These are phyloP conservation scores for Mycena indigotica DNA, from an alignment of 768 basidiomycete species.

Conservation along the genomic window DNA sequence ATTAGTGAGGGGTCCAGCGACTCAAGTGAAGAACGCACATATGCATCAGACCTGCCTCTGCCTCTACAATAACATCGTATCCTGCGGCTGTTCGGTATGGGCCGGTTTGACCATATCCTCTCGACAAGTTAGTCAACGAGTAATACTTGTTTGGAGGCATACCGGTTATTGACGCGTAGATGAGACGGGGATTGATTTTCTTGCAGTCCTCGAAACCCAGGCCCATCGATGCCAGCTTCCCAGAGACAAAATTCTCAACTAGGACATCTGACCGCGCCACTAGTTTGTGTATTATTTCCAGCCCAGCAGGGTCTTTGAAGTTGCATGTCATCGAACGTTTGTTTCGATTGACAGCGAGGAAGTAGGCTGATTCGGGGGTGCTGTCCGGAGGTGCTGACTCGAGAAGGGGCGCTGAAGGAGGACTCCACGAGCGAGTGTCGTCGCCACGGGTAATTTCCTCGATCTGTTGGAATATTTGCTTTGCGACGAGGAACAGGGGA, in stretches of 20 bases:
- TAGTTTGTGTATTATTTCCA: slow-evolving; percentile 72
- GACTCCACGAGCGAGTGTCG: slow-evolving; percentile 80
- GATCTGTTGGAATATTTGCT: slow-evolving; percentile 34
- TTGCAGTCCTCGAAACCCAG: slow-evolving; percentile 84
- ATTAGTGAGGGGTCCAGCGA: not conserved
- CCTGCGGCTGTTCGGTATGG: slow-evolving; percentile 83
- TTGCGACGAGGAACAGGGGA: not conserved
- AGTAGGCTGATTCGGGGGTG: slow-evolving; percentile 87
- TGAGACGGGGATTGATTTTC: slow-evolving; percentile 74
- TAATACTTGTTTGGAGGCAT: slow-evolving; percentile 17
- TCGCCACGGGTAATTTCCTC: slow-evolving; percentile 82
- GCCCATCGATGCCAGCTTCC: slow-evolving; percentile 83
- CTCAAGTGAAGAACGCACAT: slow-evolving; percentile 55
- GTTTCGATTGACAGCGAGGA: slow-evolving; percentile 85
- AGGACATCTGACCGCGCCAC: slow-evolving; percentile 78
- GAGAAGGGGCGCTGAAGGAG: slow-evolving; percentile 57
- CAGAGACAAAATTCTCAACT: slow-evolving; percentile 86
- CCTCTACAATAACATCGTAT: slow-evolving; percentile 87
- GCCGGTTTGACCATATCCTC: slow-evolving; percentile 84
- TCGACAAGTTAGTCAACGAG: not conserved
- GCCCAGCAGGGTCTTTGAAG: slow-evolving; percentile 78
- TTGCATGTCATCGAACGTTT: slow-evolving; percentile 89
- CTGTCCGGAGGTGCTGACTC: slow-evolving; percentile 53
- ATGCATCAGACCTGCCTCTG: slow-evolving; percentile 93
- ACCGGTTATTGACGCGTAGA: slow-evolving; percentile 93